Percentiles rank a stretch among this genome's conserved stretches.
These are phyloP conservation scores for Crucibulum parvulum DNA, from an alignment of 1,284 basidiomycete species.

Conservation along the genomic window DNA sequence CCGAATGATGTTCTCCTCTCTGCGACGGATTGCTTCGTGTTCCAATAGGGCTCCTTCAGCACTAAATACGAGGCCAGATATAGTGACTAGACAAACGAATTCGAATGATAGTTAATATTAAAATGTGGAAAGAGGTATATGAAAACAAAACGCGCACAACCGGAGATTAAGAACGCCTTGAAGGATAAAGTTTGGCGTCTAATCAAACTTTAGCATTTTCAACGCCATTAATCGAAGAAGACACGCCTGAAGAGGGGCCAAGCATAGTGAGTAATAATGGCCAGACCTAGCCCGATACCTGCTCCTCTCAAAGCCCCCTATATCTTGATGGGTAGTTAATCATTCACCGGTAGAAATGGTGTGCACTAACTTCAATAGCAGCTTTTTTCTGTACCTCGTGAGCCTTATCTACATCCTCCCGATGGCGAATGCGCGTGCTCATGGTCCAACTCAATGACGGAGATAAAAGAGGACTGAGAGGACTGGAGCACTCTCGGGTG, in stretches of 20 bases:
- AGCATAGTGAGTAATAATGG: slow-evolving; percentile 72
- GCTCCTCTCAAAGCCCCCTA: slow-evolving; percentile 62
- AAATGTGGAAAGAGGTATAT: slow-evolving; percentile 1
- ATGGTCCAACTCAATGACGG: slow-evolving; percentile 23
- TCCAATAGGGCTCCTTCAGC: slow-evolving; percentile 79
- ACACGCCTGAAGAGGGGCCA: slow-evolving; percentile 81
- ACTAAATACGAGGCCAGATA: slow-evolving; percentile 75
- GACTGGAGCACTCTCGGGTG: not conserved
- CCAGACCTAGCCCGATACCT: slow-evolving; percentile 63
- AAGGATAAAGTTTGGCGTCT: slow-evolving; percentile 83
- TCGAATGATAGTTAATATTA: slow-evolving; percentile 1
- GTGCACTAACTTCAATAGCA: slow-evolving; percentile 49
- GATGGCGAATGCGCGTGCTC: slow-evolving; percentile 51
- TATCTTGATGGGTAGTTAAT: slow-evolving; percentile 4
- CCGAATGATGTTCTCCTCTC: slow-evolving; percentile 72
- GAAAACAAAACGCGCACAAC: slow-evolving; percentile 46
- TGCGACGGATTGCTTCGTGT: slow-evolving; percentile 72
- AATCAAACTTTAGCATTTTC: not conserved
- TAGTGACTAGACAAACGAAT: slow-evolving; percentile 39
- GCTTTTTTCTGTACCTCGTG: slow-evolving; percentile 61
- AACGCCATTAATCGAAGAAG: not conserved
- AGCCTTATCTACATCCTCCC: slow-evolving; percentile 60
- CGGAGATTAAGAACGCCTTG: slow-evolving; percentile 78
- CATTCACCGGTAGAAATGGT: not conserved
- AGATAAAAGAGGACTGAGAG: slow-evolving; percentile 1